Conservation (phyloP, 441 rosid genomes). For the Rhodomyrtus psidioides region DNA sequence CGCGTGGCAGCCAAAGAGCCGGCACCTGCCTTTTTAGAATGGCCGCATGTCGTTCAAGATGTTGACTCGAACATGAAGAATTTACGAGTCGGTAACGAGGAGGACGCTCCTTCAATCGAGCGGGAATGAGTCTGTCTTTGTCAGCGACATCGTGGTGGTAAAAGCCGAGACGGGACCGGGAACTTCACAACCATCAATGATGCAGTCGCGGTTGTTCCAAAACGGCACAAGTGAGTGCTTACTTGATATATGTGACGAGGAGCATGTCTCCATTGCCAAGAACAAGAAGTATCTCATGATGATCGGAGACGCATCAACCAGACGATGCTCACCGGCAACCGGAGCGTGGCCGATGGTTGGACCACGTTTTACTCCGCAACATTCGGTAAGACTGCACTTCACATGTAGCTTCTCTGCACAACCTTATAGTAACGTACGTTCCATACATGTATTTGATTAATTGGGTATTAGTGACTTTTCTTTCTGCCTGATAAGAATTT, state of each 20-base stretch:
- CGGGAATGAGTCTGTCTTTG: slow-evolving; percentile 12
- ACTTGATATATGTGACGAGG: slow-evolving; percentile 66
- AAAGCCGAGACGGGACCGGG: slow-evolving; percentile 53
- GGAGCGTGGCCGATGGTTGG: slow-evolving; percentile 77
- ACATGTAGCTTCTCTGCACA: neutral
- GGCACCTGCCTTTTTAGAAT: slow-evolving; percentile 19
- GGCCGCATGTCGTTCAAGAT: slow-evolving; percentile 51
- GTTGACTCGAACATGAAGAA: slow-evolving; percentile 30
- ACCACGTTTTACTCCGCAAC: slow-evolving; percentile 90
- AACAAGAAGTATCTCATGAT: slow-evolving; percentile 69
- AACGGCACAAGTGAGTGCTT: slow-evolving; percentile 54
- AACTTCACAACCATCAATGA: slow-evolving; percentile 63
- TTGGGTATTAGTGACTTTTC: too few species aligned
- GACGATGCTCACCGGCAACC: slow-evolving; percentile 81
- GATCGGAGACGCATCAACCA: slow-evolving; percentile 80
- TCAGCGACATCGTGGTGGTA: slow-evolving; percentile 61
- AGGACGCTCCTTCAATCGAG: slow-evolving; percentile 33
- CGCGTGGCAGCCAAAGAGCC: slow-evolving; percentile 16
- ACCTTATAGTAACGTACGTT: neutral
- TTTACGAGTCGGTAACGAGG: slow-evolving; percentile 42
- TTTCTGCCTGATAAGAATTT: too few species aligned
- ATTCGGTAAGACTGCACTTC: neutral
- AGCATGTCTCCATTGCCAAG: slow-evolving; percentile 58
- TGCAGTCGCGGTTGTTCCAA: slow-evolving; percentile 64
- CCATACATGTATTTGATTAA: too few species aligned